These are phyloP conservation scores for Suillus paluster DNA, from an alignment of 768 basidiomycete species.

Conservation along the genomic window DNA sequence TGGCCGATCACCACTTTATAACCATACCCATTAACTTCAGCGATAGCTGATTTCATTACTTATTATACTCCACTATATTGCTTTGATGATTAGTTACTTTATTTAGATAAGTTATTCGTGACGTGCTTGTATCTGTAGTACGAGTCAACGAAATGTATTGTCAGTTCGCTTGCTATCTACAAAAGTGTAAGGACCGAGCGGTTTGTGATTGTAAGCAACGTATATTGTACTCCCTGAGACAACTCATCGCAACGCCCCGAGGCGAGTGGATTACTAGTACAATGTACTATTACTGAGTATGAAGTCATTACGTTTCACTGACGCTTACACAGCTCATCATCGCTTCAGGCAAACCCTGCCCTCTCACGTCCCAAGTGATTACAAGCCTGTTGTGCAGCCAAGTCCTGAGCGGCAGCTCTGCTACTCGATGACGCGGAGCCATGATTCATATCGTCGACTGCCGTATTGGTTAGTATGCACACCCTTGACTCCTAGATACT, in stretches of 20 bases:
- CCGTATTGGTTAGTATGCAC: background rate
- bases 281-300: no score
- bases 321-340: no score
- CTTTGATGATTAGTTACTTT: background rate
- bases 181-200: no score
- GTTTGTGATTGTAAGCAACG: no score
- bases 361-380: background rate
- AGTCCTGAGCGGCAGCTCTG: no score
- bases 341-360: no score
- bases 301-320: no score
- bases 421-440: no score
- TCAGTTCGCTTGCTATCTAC: background rate
- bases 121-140: background rate
- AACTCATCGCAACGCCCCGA: no score
- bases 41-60: background rate
- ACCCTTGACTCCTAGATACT: background rate
- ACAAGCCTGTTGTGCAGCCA: background rate
- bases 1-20: background rate
- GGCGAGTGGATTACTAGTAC: no score
- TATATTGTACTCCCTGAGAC: no score
- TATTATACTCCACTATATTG: background rate
- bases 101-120: background rate
- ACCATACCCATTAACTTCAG: background rate
- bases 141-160: background rate
- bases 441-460: no score